Evolutionary conservation across 108 stramenopile species (phyloP).

Genomic region (Cylindrotheca fusiformis): DNA sequence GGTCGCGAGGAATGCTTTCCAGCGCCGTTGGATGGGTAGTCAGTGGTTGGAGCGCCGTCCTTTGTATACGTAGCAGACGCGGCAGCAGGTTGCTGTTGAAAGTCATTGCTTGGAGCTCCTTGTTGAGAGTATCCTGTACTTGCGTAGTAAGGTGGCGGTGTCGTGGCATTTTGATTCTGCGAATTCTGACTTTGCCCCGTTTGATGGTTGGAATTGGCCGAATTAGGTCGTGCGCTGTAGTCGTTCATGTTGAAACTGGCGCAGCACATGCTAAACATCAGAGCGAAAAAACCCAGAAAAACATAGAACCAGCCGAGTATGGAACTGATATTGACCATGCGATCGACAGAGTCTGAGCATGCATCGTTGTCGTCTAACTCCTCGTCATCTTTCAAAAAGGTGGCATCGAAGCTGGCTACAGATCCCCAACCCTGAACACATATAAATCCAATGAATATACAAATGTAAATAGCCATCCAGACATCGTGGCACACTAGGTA

Average conservation of each 20-base stretch:
- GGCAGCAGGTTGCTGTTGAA: too few relatives aligned
- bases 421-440: neutral
- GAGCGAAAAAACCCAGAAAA: neutral
- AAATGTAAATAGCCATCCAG: neutral
- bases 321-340: neutral
- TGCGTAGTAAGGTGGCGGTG: too few relatives aligned
- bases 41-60: too few relatives aligned
- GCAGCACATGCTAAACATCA: neutral
- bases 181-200: too few relatives aligned
- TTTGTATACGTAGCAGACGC: too few relatives aligned
- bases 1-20: neutral
- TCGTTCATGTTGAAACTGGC: neutral
- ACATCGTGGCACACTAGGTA: neutral
- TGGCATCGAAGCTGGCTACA: neutral
- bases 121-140: neutral
- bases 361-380: neutral
- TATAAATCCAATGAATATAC: neutral
- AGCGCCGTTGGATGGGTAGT: too few relatives aligned
- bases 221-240: neutral
- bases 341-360: neutral
- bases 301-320: neutral
- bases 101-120: neutral
- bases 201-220: too few relatives aligned
- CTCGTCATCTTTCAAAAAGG: neutral
- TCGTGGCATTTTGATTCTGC: too few relatives aligned